A percentile compares a stretch with the other conserved stretches of the same genome.
Evolutionary conservation across 768 basidiomycete species (phyloP).

Genomic region (Tephrocybe sp.): DNA sequence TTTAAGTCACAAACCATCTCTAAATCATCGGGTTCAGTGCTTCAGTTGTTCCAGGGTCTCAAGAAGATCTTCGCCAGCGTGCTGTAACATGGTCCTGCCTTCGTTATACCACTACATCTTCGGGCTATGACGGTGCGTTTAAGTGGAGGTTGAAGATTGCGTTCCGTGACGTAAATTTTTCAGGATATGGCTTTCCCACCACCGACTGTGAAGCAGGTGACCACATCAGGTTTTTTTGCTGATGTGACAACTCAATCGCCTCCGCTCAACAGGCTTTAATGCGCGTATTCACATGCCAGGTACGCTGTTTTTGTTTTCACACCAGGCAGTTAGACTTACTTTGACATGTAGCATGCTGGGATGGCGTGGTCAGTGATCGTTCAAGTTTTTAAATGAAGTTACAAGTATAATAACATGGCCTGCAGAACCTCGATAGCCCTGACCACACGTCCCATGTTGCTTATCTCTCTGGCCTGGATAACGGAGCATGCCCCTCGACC

Average conservation of each 20-base stretch:
- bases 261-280: slow-evolving; percentile 27
- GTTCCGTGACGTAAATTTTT: too few species aligned
- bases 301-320: slow-evolving; percentile 2
- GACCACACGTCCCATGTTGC: slow-evolving; percentile 37
- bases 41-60: slow-evolving; percentile 32
- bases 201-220: slow-evolving; percentile 39
- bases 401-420: background rate
- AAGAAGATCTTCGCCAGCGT: slow-evolving; percentile 38
- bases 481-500: slow-evolving; percentile 36
- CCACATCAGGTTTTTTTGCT: background rate
- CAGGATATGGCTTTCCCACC: slow-evolving; percentile 39
- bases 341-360: slow-evolving; percentile 33
- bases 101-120: slow-evolving; percentile 30
- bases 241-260: slow-evolving; percentile 4
- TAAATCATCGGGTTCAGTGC: too few species aligned
- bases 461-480: slow-evolving; percentile 34
- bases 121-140: slow-evolving; percentile 27
- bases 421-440: slow-evolving; percentile 37
- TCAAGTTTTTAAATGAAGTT: background rate
- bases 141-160: too few species aligned
- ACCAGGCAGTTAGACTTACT: background rate
- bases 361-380: slow-evolving; percentile 31
- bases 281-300: slow-evolving; percentile 37
- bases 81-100: slow-evolving; percentile 41
- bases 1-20: too few species aligned